Conservation (phyloP, 176 grass and related monocot species). For the Musa beccarii region DNA sequence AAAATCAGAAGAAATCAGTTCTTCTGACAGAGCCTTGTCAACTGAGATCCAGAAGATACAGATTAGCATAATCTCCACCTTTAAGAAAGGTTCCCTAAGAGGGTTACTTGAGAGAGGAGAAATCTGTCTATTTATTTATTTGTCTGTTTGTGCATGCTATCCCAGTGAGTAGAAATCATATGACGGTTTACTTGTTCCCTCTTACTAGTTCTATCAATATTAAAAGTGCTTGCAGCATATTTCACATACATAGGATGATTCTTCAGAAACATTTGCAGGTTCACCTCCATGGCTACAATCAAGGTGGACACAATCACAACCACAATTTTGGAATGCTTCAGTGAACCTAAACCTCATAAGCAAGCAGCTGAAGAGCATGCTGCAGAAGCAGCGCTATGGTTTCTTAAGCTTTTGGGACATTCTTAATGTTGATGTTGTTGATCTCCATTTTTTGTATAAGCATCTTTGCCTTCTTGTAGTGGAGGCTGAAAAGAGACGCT, state of each 20-base stretch:
- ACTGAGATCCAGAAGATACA: too few species aligned
- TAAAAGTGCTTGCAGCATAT: not conserved
- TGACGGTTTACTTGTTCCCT: not conserved
- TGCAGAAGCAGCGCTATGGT: slow-evolving; percentile 57
- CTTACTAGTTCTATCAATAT: not conserved
- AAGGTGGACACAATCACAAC: slow-evolving; percentile 24
- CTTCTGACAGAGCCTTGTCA: too few species aligned
- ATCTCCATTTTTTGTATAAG: not conserved
- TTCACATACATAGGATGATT: not conserved
- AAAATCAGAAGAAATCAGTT: too few species aligned
- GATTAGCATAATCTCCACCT: too few species aligned
- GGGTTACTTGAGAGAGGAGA: too few species aligned
- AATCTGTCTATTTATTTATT: too few species aligned
- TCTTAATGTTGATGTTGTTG: not conserved
- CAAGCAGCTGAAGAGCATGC: slow-evolving; percentile 47
- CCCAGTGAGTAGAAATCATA: too few species aligned
- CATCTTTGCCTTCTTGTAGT: not conserved
- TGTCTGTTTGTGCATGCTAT: too few species aligned
- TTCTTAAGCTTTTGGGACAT: slow-evolving; percentile 27
- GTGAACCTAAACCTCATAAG: slow-evolving; percentile 39
- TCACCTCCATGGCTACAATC: slow-evolving; percentile 53
- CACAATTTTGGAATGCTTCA: slow-evolving; percentile 37
- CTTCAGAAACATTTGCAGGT: slow-evolving; percentile 28
- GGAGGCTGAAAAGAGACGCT: not conserved
- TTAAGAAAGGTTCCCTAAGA: too few species aligned